Conservation (phyloP, 257 asterid species). For the Nicotiana benthamiana region DNA sequence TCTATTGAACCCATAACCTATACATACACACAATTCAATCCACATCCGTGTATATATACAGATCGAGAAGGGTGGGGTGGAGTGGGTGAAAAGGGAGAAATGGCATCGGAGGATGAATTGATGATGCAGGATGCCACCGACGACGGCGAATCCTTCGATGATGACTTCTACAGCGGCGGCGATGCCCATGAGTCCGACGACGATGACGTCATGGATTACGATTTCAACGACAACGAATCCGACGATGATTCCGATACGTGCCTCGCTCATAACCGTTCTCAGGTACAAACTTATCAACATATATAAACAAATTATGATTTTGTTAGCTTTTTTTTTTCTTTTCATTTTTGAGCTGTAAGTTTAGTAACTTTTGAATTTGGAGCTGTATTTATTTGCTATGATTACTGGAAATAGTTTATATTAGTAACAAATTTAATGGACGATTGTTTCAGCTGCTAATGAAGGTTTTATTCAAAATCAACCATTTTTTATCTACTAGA, state of each 20-base stretch:
- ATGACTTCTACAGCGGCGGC: conserved; percentile 48
- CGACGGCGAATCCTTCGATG: conserved; percentile 39
- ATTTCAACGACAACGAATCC: conserved; percentile 64
- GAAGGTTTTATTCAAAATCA: neutral
- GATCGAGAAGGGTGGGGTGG: neutral
- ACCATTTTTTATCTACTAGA: neutral
- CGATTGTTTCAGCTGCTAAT: neutral
- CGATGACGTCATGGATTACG: conserved; percentile 61
- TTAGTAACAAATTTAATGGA: neutral
- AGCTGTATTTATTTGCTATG: neutral
- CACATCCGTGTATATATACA: neutral
- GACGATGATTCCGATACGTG: conserved; percentile 72
- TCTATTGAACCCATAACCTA: neutral
- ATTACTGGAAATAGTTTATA: conserved; percentile 1
- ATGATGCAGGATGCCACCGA: conserved; percentile 46
- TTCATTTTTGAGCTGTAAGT: neutral
- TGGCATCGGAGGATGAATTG: conserved; percentile 75
- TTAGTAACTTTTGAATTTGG: neutral
- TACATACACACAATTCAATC: neutral
- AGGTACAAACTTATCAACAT: conserved; percentile 25
- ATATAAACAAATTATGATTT: neutral
- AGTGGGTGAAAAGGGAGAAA: neutral
- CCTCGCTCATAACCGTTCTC: conserved; percentile 50
- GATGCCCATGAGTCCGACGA: conserved; percentile 49
- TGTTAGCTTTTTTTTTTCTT: neutral